A percentile compares a stretch with the other conserved stretches of the same genome.
These are phyloP conservation scores for Chrysochromulina tobinii DNA, from an alignment of 78 protist genomes.

Conservation along the genomic window DNA sequence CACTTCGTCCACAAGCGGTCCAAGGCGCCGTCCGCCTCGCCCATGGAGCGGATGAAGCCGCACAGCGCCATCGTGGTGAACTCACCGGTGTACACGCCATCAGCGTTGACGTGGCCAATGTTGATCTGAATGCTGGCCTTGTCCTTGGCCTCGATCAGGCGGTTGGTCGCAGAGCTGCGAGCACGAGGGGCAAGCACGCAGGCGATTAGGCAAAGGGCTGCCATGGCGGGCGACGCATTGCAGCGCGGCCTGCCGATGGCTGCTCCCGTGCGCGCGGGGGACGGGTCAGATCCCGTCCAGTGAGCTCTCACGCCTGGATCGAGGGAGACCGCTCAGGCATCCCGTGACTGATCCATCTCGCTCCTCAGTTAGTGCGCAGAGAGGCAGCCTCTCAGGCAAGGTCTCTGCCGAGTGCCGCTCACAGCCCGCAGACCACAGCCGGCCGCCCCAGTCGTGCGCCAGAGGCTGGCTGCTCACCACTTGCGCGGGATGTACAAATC, in stretches of 20 bases:
- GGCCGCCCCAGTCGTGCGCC: not conserved
- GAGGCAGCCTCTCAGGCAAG: not conserved
- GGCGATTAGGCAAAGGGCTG: not conserved
- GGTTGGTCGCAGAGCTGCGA: slow-evolving; percentile 83
- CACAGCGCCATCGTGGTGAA: slow-evolving; percentile 11
- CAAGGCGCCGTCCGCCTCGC: slow-evolving; percentile 26
- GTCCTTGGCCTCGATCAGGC: slow-evolving; percentile 84
- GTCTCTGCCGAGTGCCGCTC: not conserved
- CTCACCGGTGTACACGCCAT: slow-evolving; percentile 18
- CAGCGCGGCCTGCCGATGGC: not conserved
- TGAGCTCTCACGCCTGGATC: too few species aligned
- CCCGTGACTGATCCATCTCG: too few species aligned
- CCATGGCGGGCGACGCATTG: not conserved
- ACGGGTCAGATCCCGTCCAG: too few species aligned
- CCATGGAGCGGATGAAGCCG: slow-evolving; percentile 24
- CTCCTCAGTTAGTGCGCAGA: not conserved
- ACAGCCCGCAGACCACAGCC: too few species aligned
- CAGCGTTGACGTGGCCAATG: slow-evolving; percentile 84
- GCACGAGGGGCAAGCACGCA: not conserved
- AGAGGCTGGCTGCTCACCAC: slow-evolving; percentile 64
- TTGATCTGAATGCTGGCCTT: slow-evolving; percentile 93
- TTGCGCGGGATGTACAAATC: slow-evolving; percentile 89
- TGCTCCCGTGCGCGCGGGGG: too few species aligned
- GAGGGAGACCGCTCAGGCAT: too few species aligned
- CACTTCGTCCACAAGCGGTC: not conserved